A percentile compares a stretch with the other conserved stretches of the same genome.
Evolutionary conservation across 768 basidiomycete species (phyloP).

Genomic region (Hygrocybe coccinea): DNA sequence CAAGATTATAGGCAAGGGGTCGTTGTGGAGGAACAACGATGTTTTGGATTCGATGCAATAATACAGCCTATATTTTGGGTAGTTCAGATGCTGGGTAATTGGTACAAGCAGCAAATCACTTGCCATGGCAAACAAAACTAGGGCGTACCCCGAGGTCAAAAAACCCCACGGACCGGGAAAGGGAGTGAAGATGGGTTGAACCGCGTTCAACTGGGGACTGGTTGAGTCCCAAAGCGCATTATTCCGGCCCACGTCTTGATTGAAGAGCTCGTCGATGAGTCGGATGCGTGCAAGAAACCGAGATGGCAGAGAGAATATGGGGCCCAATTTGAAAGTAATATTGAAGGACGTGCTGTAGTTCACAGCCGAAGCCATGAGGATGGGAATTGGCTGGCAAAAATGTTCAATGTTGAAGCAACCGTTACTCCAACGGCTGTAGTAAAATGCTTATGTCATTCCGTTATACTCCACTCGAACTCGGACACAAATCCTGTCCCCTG

Average conservation of each 20-base stretch:
- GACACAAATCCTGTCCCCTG: no score
- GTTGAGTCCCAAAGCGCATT: slow-evolving; percentile 7
- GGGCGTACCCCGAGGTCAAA: slow-evolving; percentile 67
- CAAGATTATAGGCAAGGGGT: slow-evolving; percentile 1
- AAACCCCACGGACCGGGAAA: slow-evolving; percentile 67
- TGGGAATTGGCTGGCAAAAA: not conserved
- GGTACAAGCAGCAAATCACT: slow-evolving; percentile 11
- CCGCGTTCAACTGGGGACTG: slow-evolving; percentile 10
- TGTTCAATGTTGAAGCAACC: no score
- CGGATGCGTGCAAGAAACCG: slow-evolving; percentile 39
- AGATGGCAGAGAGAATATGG: slow-evolving; percentile 40
- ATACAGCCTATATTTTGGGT: slow-evolving; percentile 45
- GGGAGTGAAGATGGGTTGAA: slow-evolving; percentile 12
- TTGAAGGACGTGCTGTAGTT: slow-evolving; percentile 17
- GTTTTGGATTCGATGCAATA: slow-evolving; percentile 74
- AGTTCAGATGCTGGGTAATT: not conserved
- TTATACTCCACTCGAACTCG: no score
- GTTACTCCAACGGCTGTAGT: no score
- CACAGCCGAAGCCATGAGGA: slow-evolving; percentile 8
- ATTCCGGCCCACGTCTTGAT: slow-evolving; percentile 14
- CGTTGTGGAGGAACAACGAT: slow-evolving; percentile 64
- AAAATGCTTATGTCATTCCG: no score
- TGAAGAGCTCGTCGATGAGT: slow-evolving; percentile 28
- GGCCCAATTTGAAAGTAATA: slow-evolving; percentile 46
- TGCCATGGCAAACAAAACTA: slow-evolving; percentile 65